Evolutionary conservation across 257 asterid species (phyloP).

Genomic region (Verbena officinalis): DNA sequence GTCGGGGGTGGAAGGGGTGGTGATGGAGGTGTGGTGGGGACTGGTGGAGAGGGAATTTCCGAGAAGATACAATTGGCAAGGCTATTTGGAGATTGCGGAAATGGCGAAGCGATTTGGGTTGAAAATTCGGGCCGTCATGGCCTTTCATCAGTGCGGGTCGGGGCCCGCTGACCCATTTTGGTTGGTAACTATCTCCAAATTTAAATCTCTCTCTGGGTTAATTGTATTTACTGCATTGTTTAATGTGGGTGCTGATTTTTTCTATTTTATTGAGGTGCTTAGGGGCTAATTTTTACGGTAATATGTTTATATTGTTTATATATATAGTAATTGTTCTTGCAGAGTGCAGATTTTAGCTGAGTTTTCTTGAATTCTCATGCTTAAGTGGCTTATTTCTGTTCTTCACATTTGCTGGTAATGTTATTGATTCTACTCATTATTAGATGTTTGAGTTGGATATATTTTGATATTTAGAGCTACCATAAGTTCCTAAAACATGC

Average conservation of each 20-base stretch:
- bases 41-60: slow-evolving; percentile 75
- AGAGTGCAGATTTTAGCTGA: background rate
- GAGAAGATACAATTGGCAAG: slow-evolving; percentile 61
- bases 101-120: slow-evolving; percentile 66
- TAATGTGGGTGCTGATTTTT: background rate
- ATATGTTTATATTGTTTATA: background rate
- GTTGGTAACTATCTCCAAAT: slow-evolving; percentile 51
- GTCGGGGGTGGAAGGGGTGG: slow-evolving; percentile 88
- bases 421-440: background rate
- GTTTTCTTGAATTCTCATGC: background rate
- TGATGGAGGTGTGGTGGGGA: slow-evolving; percentile 97
- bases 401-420: background rate
- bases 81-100: slow-evolving; percentile 66
- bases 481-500: slow-evolving; percentile 11
- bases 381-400: background rate
- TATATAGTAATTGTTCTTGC: background rate
- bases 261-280: background rate
- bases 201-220: slow-evolving; percentile 7
- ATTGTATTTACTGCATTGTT: background rate
- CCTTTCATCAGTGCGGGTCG: slow-evolving; percentile 79
- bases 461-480: slow-evolving; percentile 8
- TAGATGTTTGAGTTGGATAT: background rate
- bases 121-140: slow-evolving; percentile 80
- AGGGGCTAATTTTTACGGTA: background rate
- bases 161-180: slow-evolving; percentile 63